These are phyloP conservation scores for Picea sitchensis DNA, from an alignment of 75 land plant genomes.

Conservation along the genomic window DNA sequence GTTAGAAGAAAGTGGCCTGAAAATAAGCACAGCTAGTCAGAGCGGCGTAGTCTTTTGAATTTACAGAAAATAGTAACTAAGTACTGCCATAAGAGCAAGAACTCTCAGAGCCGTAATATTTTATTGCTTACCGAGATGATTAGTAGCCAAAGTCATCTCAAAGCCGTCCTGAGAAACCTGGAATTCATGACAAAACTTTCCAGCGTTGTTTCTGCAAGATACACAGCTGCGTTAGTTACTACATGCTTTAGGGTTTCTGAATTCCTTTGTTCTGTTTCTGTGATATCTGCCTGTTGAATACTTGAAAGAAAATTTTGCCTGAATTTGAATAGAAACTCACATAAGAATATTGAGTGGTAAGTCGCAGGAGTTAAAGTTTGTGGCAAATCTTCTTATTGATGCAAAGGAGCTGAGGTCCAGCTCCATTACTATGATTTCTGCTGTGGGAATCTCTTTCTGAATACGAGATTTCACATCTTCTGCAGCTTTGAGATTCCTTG, in stretches of 20 bases:
- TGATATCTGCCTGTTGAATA: background rate
- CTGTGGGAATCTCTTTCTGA: constrained; percentile 41
- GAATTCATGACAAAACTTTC: constrained; percentile 40
- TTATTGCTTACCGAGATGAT: constrained; percentile 54
- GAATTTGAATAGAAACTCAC: constrained; percentile 24
- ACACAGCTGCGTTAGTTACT: background rate
- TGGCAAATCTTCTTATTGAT: constrained; percentile 52
- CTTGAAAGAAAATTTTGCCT: background rate
- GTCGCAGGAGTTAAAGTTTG: constrained; percentile 33
- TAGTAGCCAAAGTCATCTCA: constrained; percentile 77
- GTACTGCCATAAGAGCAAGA: too few relatives aligned
- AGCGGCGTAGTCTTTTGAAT: too few relatives aligned
- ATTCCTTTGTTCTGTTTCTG: background rate
- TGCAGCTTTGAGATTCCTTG: constrained; percentile 54
- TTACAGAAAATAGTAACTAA: too few relatives aligned
- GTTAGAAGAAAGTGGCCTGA: constrained; percentile 79
- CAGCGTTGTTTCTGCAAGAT: constrained; percentile 76
- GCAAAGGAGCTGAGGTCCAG: constrained; percentile 69
- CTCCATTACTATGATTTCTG: constrained; percentile 45
- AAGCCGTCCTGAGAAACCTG: constrained; percentile 60
- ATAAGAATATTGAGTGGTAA: constrained; percentile 76
- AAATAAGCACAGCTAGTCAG: background rate
- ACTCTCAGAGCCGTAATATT: too few relatives aligned
- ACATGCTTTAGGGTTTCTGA: background rate
- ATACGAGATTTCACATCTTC: constrained; percentile 43